Conservation (phyloP, 495 filamentous ascomycete species). For the Penicillium taxi region DNA sequence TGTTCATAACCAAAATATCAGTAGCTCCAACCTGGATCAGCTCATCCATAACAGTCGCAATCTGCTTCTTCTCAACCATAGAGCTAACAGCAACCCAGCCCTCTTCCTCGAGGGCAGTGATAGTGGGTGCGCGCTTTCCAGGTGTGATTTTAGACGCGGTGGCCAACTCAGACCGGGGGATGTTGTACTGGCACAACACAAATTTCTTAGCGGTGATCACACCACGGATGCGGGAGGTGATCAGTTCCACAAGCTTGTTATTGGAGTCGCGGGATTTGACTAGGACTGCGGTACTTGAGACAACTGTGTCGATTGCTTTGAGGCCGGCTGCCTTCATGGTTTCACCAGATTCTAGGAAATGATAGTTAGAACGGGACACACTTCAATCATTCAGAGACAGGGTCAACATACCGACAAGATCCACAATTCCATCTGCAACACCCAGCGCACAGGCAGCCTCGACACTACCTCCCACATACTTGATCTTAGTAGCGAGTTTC, state of each 20-base stretch:
- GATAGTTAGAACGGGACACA: neutral
- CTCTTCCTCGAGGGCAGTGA: conserved; percentile 77
- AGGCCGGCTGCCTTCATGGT: conserved; percentile 98
- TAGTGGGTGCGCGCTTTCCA: conserved; percentile 87
- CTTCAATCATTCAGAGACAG: neutral
- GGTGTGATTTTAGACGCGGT: conserved; percentile 75
- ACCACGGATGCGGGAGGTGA: conserved; percentile 75
- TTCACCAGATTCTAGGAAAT: conserved; percentile 79
- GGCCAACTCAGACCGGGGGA: conserved; percentile 57
- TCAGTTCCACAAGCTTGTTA: conserved; percentile 71
- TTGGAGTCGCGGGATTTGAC: conserved; percentile 87
- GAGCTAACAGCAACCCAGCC: conserved; percentile 88
- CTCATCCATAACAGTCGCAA: conserved; percentile 88
- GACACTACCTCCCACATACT: conserved; percentile 89
- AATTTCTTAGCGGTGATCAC: conserved; percentile 95
- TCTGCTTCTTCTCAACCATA: conserved; percentile 88
- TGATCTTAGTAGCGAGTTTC: conserved; percentile 59
- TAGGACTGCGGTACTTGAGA: conserved; percentile 76
- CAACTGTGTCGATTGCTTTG: conserved; percentile 88
- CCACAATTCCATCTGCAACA: conserved; percentile 93
- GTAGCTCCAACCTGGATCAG: conserved; percentile 69
- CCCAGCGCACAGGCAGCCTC: conserved; percentile 94
- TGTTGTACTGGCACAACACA: conserved; percentile 95
- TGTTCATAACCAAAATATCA: conserved; percentile 81
- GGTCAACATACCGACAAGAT: conserved; percentile 69